These are phyloP conservation scores for Xanthoconium purpureum DNA, from an alignment of 768 basidiomycete species.

Conservation along the genomic window DNA sequence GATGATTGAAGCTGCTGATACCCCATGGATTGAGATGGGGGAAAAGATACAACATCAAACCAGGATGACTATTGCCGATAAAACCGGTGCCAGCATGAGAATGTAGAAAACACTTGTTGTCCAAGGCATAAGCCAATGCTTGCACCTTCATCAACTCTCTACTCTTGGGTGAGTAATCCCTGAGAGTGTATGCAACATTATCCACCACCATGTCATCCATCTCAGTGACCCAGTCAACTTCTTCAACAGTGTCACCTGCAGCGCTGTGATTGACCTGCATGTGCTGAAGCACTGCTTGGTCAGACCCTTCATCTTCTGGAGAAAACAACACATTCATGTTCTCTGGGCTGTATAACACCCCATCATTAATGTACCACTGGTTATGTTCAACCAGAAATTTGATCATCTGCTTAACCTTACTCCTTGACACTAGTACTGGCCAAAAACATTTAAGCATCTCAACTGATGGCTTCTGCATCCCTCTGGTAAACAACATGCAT, in stretches of 20 bases:
- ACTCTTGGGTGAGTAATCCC: background rate
- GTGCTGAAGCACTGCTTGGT: background rate
- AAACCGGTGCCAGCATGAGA: background rate
- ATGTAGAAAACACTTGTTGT: background rate
- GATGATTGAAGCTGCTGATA: background rate
- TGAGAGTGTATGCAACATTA: background rate
- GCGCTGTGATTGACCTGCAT: background rate
- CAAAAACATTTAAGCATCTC: background rate
- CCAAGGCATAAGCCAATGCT: background rate
- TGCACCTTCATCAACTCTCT: background rate
- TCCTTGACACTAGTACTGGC: background rate
- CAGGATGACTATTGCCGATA: background rate
- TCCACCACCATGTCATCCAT: background rate
- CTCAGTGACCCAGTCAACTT: background rate
- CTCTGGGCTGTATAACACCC: background rate
- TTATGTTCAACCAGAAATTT: background rate
- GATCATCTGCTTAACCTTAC: background rate
- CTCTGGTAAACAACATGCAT: background rate
- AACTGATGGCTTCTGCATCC: fast-evolving
- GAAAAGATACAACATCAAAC: background rate
- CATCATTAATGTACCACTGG: background rate
- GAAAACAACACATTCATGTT: background rate
- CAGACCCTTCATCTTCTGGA: no score
- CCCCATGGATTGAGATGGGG: background rate
- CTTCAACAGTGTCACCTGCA: background rate